These are phyloP conservation scores for Evernia prunastri DNA, from an alignment of 495 filamentous ascomycete genomes.

Conservation along the genomic window DNA sequence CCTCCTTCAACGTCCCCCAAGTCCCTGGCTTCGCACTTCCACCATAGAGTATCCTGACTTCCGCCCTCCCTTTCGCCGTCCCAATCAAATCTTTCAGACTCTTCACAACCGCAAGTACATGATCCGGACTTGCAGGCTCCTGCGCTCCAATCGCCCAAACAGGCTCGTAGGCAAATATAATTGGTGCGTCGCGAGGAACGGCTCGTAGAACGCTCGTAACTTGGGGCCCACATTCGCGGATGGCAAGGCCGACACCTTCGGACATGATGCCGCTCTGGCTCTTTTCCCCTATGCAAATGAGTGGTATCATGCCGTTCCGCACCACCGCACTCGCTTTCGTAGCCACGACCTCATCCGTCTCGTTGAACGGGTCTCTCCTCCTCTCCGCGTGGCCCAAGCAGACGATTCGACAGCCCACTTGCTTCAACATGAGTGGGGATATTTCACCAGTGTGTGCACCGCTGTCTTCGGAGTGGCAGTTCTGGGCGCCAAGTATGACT, in stretches of 20 bases:
- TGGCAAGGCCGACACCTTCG: conserved; percentile 50
- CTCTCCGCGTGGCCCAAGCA: conserved; percentile 79
- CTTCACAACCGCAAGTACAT: conserved; percentile 65
- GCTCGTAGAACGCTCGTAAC: conserved; percentile 54
- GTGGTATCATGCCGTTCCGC: conserved; percentile 62
- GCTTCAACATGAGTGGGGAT: conserved; percentile 56
- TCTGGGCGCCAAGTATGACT: conserved; percentile 67
- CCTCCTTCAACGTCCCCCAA: conserved; percentile 56
- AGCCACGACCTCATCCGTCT: conserved; percentile 57
- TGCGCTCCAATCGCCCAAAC: conserved; percentile 81
- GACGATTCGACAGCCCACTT: conserved; percentile 61
- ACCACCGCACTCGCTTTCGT: conserved; percentile 61
- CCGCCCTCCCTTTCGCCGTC: conserved; percentile 37
- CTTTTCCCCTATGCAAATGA: conserved; percentile 74
- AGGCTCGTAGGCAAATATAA: conserved; percentile 81
- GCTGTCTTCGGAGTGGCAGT: conserved; percentile 57
- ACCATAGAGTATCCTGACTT: conserved; percentile 66
- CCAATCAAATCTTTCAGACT: conserved; percentile 46
- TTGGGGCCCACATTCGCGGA: conserved; percentile 58
- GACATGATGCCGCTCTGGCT: conserved; percentile 41
- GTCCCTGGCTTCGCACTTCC: conserved; percentile 74
- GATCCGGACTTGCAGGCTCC: conserved; percentile 62
- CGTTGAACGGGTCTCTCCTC: conserved; percentile 54
- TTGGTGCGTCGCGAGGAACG: conserved; percentile 52
- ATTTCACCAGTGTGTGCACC: conserved; percentile 76